Base-by-base conservation (phyloP, 2,329 filamentous ascomycete species). In the Colletotrichum filicis region DNA sequence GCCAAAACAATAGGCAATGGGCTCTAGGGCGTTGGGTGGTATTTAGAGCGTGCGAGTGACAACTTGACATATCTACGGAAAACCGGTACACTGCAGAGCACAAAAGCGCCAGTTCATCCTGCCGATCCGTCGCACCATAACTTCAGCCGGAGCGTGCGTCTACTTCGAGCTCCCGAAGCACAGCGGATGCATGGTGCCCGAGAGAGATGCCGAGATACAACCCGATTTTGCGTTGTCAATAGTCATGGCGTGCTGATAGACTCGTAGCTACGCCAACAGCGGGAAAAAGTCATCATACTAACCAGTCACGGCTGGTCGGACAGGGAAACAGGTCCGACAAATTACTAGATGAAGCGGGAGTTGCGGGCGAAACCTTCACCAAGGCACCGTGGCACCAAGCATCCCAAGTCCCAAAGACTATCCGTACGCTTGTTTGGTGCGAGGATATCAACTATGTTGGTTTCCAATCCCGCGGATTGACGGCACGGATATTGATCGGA, bases 391-490 rank as follows among this genome's bases (percentile, higher is more conserved):
- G 37, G 16, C 37, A 42, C 26, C 35, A 19, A 61, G 22, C 16
- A 14, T 22, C 58, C 24, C n/a, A 26, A 42, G 6, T 24, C 35
- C 19, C 26, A 22, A n/a, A 26, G 22, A 46, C 14, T 24, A 35
- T 35, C 32, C 32, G 11, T 12, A 26, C 28, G 9, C 26, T 52
- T 35, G 11, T 22, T 14, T 7, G 49, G 52, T 46, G n/a, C 52
- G 8, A 58, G 52, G 7, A 49, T 35, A 26, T 19, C 57, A 19
- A 30, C 32, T 16, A n/a, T 19, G 69, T 28, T 49, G 60, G 30
- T 28, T 49, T 35, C 9, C 67, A 22, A 42, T n/a, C 32, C 70
- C n/a, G 35, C 65, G 52, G 53, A 37, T 63, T 63, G 35, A 52
- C 58, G 32, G 58, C 42, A 59, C 49, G 26, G 16, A 26, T 14